Base-by-base conservation (phyloP, 495 filamentous ascomycete genomes). In the Aspergillus homomorphus region DNA sequence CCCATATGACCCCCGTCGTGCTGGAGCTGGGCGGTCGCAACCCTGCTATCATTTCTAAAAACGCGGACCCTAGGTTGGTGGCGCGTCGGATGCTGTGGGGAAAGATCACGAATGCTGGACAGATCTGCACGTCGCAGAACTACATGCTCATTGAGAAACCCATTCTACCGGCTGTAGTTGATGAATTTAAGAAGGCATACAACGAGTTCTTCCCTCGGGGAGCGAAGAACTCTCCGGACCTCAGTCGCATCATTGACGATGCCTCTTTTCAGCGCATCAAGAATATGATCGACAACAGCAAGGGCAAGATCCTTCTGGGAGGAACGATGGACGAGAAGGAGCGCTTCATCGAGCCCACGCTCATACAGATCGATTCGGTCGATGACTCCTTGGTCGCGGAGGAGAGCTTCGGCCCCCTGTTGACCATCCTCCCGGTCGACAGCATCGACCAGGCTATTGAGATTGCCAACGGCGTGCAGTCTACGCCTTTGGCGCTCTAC, bases 1-100 rank as follows among this genome's bases (percentile, higher is more conserved):
- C 94, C 71, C 87, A 90, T 42, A 77, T 98, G 54, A 98, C 94
- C 4, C 94, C 94, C 0, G 88, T 96, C 20, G 80, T 84, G 38
- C 82, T 97, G 55, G 94, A 98, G 75, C 82, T 98, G 52, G 94
- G 94, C 62, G 94, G 94, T 51, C 80, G 83, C 58, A 98, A 98
- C 71, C 94, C 94, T 21, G 91, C 91, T 24, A 90, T 97, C 61
- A 76, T 98, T 60, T 90, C 89, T 45, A 90, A 89, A 69, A 82
- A 88, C 61, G 87, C 91, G 24, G 81, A 98, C 72, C 78, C 90
- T 20, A 73, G 83, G 53, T 75, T 97, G n/a, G 90, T 95, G 9
- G 93, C 92, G 10, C 82, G 87, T 60, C 79, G 94, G 38, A 77
- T 97, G 45, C 73, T 94, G 4, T 98, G 93, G 92, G 89, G 85